These are phyloP conservation scores for Tulasnella sp. DNA, from an alignment of 768 basidiomycete species.

Conservation along the genomic window DNA sequence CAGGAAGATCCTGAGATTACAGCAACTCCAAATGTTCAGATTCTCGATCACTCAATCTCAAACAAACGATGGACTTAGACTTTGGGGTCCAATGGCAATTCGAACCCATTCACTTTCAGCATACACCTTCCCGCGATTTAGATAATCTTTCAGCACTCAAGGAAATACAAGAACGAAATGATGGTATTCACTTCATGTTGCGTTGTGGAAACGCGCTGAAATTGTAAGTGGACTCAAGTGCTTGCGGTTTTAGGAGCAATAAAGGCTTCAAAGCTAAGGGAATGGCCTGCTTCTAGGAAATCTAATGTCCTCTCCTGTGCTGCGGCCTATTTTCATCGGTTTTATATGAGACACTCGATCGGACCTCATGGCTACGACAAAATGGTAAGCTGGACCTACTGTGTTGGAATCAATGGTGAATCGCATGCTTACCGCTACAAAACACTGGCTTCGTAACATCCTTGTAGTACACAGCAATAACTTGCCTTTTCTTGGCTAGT, in stretches of 20 bases:
- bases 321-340: constrained; percentile 83
- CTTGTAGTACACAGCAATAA: constrained; percentile 67
- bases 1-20: no score
- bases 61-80: background rate
- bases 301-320: constrained; percentile 77
- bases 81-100: constrained; percentile 55
- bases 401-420: background rate
- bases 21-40: background rate
- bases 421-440: no score
- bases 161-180: constrained; percentile 66
- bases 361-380: constrained; percentile 9
- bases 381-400: background rate
- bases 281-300: constrained; percentile 37
- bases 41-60: background rate
- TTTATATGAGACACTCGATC: constrained; percentile 77
- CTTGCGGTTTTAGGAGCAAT: no score
- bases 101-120: constrained; percentile 42
- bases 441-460: no score
- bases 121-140: constrained; percentile 48
- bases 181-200: constrained; percentile 78
- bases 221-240: constrained; percentile 44
- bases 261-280: background rate
- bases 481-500: constrained; percentile 82
- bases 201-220: constrained; percentile 65
- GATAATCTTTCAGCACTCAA: constrained; percentile 37